Conservation (phyloP, 1,139 yeast genomes). For the Hyphopichia buzzinii region DNA sequence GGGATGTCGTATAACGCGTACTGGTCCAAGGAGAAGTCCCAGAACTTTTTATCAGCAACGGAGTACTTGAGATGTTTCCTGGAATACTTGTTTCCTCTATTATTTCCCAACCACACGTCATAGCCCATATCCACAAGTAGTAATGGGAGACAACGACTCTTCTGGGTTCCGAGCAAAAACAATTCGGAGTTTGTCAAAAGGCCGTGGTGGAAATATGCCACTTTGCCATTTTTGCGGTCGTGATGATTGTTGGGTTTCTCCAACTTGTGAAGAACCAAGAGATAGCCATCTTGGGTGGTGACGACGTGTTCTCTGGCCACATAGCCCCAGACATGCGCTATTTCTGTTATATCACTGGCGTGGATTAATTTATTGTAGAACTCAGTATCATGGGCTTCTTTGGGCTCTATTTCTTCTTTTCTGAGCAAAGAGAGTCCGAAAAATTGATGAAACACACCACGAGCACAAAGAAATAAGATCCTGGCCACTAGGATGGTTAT, state of each 20-base stretch:
- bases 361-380: slow-evolving; percentile 9
- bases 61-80: slow-evolving; percentile 36
- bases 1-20: slow-evolving; percentile 85
- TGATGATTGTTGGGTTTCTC: slow-evolving; percentile 8
- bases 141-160: slow-evolving; percentile 29
- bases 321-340: slow-evolving; percentile 63
- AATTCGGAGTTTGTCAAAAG: slow-evolving; percentile 45
- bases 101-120: slow-evolving; percentile 39
- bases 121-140: slow-evolving; percentile 30
- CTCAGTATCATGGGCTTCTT: slow-evolving; percentile 1
- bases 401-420: background rate
- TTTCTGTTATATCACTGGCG: slow-evolving; percentile 59
- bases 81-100: slow-evolving; percentile 36
- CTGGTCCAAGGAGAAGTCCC: slow-evolving; percentile 87
- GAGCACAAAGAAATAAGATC: background rate
- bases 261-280: slow-evolving; percentile 40
- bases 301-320: slow-evolving; percentile 71
- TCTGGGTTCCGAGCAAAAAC: slow-evolving; percentile 38
- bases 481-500: background rate
- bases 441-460: background rate
- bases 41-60: slow-evolving; percentile 53
- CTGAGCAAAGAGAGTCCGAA: background rate
- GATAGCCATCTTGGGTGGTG: slow-evolving; percentile 44
- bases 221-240: slow-evolving; percentile 9
- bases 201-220: slow-evolving; percentile 50